Conservation (phyloP, 164 flowering plant species). For the Liquidambar formosana region DNA sequence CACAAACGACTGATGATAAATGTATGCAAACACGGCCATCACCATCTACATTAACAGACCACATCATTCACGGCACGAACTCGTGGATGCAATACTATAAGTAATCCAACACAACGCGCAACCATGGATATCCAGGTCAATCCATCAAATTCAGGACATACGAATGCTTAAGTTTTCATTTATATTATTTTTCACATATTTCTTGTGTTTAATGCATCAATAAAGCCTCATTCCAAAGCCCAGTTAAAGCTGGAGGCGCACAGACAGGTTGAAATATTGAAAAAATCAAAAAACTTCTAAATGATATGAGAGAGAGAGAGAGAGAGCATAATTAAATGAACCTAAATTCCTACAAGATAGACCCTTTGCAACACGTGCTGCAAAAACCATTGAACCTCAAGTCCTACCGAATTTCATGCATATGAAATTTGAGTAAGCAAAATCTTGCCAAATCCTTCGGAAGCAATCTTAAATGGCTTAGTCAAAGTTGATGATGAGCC, state of each 20-base stretch:
- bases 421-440: too few relatives aligned
- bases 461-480: too few relatives aligned
- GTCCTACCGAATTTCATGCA: too few relatives aligned
- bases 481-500: too few relatives aligned
- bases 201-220: neutral
- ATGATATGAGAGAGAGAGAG: too few relatives aligned
- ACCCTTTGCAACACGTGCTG: too few relatives aligned
- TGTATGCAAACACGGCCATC: slow-evolving; percentile 97
- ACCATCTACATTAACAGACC: slow-evolving; percentile 65
- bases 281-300: too few relatives aligned
- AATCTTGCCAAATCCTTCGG: too few relatives aligned
- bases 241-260: neutral
- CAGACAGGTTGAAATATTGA: too few relatives aligned
- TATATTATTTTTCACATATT: neutral
- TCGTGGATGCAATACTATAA: neutral
- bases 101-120: neutral
- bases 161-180: neutral
- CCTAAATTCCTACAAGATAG: too few relatives aligned
- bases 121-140: neutral
- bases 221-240: neutral
- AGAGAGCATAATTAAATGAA: too few relatives aligned
- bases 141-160: neutral
- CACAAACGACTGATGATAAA: slow-evolving; percentile 87
- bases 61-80: neutral
- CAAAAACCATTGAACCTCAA: too few relatives aligned